Evolutionary conservation across 257 asterid genomes (phyloP).

Genomic region (Salvia hispanica): DNA sequence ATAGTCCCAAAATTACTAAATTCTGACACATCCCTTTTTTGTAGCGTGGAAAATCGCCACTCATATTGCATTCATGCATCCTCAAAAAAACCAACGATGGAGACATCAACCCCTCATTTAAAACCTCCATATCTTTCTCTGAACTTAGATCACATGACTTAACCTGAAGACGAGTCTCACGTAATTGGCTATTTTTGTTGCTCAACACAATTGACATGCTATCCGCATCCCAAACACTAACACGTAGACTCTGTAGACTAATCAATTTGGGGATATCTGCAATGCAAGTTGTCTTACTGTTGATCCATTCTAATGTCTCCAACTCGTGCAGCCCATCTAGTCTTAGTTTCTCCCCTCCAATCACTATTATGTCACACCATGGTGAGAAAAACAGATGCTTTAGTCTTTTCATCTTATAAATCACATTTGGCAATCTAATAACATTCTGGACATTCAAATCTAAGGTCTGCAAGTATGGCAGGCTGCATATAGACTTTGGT

Average conservation of each 20-base stretch:
- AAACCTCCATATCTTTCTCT: no score
- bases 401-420: slow-evolving; percentile 11
- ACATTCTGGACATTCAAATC: not conserved
- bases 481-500: not conserved
- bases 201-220: no score
- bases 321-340: not conserved
- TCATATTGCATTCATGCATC: no score
- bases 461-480: not conserved
- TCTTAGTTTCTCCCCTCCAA: slow-evolving; percentile 1
- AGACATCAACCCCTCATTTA: no score
- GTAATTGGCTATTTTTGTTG: no score
- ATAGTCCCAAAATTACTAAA: no score
- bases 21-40: no score
- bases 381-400: slow-evolving; percentile 1
- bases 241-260: not conserved
- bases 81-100: no score
- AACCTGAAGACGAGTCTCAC: no score
- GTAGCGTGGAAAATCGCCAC: no score
- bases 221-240: not conserved
- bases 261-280: not conserved
- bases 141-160: no score
- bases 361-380: not conserved
- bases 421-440: not conserved
- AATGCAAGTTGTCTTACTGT: not conserved
- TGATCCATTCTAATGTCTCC: not conserved